These are phyloP conservation scores for Coffea eugenioides DNA, from an alignment of 257 asterid genomes.

Conservation along the genomic window DNA sequence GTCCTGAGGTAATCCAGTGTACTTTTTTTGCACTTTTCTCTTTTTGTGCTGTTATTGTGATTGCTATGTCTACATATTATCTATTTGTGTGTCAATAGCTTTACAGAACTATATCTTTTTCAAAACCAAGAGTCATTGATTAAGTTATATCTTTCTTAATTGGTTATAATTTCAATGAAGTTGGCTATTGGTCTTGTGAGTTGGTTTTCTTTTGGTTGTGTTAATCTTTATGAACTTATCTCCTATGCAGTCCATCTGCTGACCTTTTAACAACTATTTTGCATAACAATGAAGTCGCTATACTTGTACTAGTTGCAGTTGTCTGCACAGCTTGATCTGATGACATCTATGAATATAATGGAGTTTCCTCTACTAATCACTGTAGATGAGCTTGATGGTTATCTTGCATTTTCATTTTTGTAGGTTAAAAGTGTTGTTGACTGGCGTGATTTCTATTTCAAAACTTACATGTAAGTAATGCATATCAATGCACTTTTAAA, in stretches of 20 bases:
- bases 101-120: background rate
- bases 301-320: background rate
- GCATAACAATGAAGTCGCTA: background rate
- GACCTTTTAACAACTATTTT: background rate
- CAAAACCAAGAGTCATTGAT: too few species aligned
- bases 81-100: background rate
- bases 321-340: background rate
- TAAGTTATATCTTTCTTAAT: too few species aligned
- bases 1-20: conserved; percentile 55
- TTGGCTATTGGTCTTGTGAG: background rate
- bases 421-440: conserved; percentile 89
- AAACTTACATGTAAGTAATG: conserved; percentile 59
- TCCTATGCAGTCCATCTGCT: background rate
- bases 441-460: conserved; percentile 88
- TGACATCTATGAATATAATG: background rate
- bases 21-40: background rate
- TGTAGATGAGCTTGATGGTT: background rate
- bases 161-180: too few species aligned
- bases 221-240: background rate
- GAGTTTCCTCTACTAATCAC: background rate
- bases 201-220: background rate
- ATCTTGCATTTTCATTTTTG: conserved; percentile 10
- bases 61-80: background rate
- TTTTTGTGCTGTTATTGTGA: background rate
- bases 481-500: background rate